Evolutionary conservation across 768 basidiomycete genomes (phyloP).

Genomic region (Boletus rufocinnamomeus): DNA sequence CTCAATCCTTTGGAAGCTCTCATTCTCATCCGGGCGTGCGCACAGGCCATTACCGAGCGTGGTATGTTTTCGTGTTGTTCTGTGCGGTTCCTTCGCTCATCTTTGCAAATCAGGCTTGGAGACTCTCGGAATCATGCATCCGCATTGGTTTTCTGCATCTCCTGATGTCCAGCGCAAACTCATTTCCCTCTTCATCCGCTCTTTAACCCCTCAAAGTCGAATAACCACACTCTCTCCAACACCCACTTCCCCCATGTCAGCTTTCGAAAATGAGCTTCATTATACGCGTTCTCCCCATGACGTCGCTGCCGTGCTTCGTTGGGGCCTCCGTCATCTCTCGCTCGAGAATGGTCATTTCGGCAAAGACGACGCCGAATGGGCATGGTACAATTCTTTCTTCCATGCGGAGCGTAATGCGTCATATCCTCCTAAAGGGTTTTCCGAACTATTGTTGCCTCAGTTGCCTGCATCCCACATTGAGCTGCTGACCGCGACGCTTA

Average conservation of each 20-base stretch:
- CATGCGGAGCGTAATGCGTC: constrained; percentile 56
- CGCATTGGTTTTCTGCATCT: constrained; percentile 80
- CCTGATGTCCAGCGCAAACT: constrained; percentile 66
- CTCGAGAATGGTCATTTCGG: constrained; percentile 64
- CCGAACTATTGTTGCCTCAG: constrained; percentile 58
- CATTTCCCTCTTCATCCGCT: constrained; percentile 69
- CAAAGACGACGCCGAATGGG: constrained; percentile 50
- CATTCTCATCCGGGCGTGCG: constrained; percentile 64
- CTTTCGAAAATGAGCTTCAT: constrained; percentile 66
- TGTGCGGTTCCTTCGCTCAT: constrained; percentile 8
- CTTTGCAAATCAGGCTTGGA: constrained; percentile 58
- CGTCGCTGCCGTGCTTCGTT: constrained; percentile 76
- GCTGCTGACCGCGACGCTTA: constrained; percentile 57
- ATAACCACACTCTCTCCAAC: constrained; percentile 54
- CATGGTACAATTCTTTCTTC: constrained; percentile 70
- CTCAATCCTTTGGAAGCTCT: constrained; percentile 66
- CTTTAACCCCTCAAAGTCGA: constrained; percentile 50
- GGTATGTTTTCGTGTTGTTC: constrained; percentile 45
- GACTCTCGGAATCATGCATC: constrained; percentile 81
- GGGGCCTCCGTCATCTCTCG: constrained; percentile 75
- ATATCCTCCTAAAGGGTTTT: constrained; percentile 67
- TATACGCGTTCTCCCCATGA: constrained; percentile 73
- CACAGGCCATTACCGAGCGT: constrained; percentile 62
- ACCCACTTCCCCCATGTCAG: constrained; percentile 44
- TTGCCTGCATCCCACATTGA: constrained; percentile 60